These are phyloP conservation scores for Byssochlamys sp. DNA, from an alignment of 2,329 filamentous ascomycete species.

Conservation along the genomic window DNA sequence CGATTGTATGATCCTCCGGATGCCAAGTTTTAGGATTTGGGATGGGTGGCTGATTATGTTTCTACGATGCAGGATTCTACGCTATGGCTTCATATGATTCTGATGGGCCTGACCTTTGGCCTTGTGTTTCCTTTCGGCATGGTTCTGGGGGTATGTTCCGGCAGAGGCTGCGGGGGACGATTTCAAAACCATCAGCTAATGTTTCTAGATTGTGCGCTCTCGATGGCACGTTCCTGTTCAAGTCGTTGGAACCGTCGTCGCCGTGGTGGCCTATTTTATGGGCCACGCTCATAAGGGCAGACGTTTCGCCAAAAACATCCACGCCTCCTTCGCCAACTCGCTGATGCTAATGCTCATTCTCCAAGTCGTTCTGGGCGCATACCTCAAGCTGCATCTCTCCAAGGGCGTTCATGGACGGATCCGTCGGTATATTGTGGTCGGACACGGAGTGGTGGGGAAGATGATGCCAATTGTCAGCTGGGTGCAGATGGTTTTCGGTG, in stretches of 20 bases:
- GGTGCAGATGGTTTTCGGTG: slow-evolving; percentile 92
- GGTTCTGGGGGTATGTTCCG: slow-evolving; percentile 69
- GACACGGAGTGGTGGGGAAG: slow-evolving; percentile 77
- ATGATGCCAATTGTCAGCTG: slow-evolving; percentile 75
- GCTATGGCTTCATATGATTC: slow-evolving; percentile 86
- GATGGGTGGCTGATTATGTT: background rate
- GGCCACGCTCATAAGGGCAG: slow-evolving; percentile 85
- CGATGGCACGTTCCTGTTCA: slow-evolving; percentile 92
- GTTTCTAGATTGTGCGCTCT: slow-evolving; percentile 65
- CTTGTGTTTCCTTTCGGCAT: slow-evolving; percentile 89
- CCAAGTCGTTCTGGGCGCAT: slow-evolving; percentile 73
- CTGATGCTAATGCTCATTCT: slow-evolving; percentile 69
- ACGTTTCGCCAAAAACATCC: slow-evolving; percentile 72
- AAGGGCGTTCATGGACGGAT: slow-evolving; percentile 72
- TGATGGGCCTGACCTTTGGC: slow-evolving; percentile 80
- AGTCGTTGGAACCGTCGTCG: slow-evolving; percentile 61
- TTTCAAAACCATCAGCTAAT: background rate
- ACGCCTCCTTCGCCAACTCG: slow-evolving; percentile 68
- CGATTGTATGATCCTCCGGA: slow-evolving; percentile 49
- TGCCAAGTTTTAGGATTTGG: slow-evolving; percentile 17
- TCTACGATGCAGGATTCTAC: slow-evolving; percentile 53
- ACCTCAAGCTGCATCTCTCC: slow-evolving; percentile 81
- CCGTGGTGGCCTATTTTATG: slow-evolving; percentile 76
- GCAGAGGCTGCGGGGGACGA: background rate
- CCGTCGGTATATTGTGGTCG: slow-evolving; percentile 58